Evolutionary conservation across 495 filamentous ascomycete species (phyloP), one percentile per base, ranked within the genome.

Genomic region (Trypethelium eluteriae): DNA sequence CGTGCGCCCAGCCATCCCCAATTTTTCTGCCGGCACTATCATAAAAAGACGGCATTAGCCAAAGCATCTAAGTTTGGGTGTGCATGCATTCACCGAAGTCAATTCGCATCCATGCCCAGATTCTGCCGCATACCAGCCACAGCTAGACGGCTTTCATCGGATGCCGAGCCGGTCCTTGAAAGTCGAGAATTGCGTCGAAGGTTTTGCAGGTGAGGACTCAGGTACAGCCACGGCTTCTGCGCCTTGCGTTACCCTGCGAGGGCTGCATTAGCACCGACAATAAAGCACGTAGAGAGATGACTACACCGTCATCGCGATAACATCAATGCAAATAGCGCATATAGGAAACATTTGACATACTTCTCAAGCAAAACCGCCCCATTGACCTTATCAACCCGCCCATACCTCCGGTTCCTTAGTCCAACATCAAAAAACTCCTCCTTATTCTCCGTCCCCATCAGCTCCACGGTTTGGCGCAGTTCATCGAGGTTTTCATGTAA

Each of bases 391-490:
- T 97, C 89, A n/a, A 99, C 94, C 62, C 88, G 86, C 3, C 91
- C 89, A 73, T 96, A 99, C 76, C 96, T 94, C 80, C 88, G 90
- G 76, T 95, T 96, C 61, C 92, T 77, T 0, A 84, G 90, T 2
- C 86, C 86, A 44, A 91, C 85, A 73, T 98, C 94, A 74, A 92
- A 99, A 73, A 95, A 98, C 74, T 96, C 92, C 69, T 98, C 92
- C 69, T 91, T 95, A 14, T 96, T 92, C 0, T 86, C 86, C 2
- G 62, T 64, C 34, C 89, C 87, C 81, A 99, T 90, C 62, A 99
- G 80, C 66, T 86, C 79, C 56, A 94, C 87, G 1, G 93, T 97
- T 79, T 99, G 94, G 68, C 91, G 86, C 35, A 99, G 79, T 76
- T 97, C 93, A 72, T 96, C 94, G 47, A 98, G 80, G 68, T 93